phyloP scores from a whole-genome alignment of 2,329 filamentous ascomycete species.

The Colletotrichum shisoi region DNA sequence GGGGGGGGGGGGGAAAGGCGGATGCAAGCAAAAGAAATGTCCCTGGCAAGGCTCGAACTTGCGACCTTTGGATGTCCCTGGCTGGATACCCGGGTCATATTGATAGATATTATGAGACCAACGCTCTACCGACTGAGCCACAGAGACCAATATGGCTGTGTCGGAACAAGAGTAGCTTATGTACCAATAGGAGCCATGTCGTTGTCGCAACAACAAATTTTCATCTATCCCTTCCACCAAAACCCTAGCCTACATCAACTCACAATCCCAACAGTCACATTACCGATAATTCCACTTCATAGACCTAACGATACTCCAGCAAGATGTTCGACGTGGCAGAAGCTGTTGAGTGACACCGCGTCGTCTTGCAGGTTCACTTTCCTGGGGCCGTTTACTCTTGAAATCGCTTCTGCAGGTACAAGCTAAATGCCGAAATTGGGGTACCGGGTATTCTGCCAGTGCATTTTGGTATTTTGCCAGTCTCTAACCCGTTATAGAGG shows the following conservation, averaged over 20 bases:
- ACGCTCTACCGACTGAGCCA: conserved; percentile 39
- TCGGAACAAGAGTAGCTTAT: accelerated
- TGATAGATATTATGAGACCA: conserved; percentile 32
- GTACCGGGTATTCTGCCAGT: too few species aligned
- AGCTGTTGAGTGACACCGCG: neutral
- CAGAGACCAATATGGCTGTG: conserved; percentile 8
- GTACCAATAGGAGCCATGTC: neutral
- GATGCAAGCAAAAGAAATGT: conserved; percentile 8
- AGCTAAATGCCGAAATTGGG: too few species aligned
- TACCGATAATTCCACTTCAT: too few species aligned
- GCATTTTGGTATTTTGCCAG: too few species aligned
- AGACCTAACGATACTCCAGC: too few species aligned
- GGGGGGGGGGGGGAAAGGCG: too few species aligned
- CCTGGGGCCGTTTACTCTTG: neutral
- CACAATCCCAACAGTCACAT: too few species aligned
- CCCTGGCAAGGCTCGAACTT: conserved; percentile 38
- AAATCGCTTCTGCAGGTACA: neutral
- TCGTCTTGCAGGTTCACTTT: too few species aligned
- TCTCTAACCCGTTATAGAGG: too few species aligned
- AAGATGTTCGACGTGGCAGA: neutral
- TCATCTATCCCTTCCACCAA: too few species aligned
- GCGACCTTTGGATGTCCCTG: conserved; percentile 37
- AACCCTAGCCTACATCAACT: too few species aligned
- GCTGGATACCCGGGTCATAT: conserved; percentile 13
- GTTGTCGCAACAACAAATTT: neutral